Base-by-base conservation (phyloP, 768 basidiomycete genomes). In the Crepidotus variabilis region DNA sequence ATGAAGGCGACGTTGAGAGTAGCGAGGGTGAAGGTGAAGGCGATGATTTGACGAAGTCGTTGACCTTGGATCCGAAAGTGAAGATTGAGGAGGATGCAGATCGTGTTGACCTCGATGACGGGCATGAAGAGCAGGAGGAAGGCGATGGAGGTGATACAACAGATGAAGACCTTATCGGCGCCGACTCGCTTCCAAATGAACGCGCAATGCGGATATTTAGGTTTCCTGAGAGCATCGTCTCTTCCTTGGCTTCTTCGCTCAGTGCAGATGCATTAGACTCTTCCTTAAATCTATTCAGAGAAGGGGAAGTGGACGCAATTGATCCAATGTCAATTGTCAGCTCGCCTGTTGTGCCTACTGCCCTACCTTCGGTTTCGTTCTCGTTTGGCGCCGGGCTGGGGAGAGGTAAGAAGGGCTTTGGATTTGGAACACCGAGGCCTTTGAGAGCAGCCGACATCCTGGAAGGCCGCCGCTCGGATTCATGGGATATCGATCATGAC, bases 131-230 rank as follows among this genome's bases (percentile, higher is more conserved):
- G 53, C 75, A 78, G 56, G 72, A 82, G 56, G 80, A 80, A 54
- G 75, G 68, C 23, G 78, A 74, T 47, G 82, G 78, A 36, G 80
- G 73, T 1, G 87, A 91, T 60, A 90, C 90, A 2, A 92, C 91
- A 1, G 90, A 92, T 65, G 88, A 90, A 59, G 90, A 93, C 58
- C 83, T 92, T 51, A 85, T 92, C n/a, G 88, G 87, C 53, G 80
- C 83, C 8, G 80, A 84, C 57, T 84, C 86, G 54, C 74, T 90
- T 6, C 87, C 85, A 23, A 92, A 89, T 55, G 82, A 83, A n/a
- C 83, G 83, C 54, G 87, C 88, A 21, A 87, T 90, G 83, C 74
- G 77, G 57, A 75, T 88, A 47, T 88, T 90, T 75, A 81, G 75
- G 62, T 80, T 85, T 60, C 90, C 90, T 28, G 28, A 28, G 28